Evolutionary conservation across 768 basidiomycete species (phyloP), one percentile per base, ranked within the genome.

Genomic region (Melanogaster broomeanus): DNA sequence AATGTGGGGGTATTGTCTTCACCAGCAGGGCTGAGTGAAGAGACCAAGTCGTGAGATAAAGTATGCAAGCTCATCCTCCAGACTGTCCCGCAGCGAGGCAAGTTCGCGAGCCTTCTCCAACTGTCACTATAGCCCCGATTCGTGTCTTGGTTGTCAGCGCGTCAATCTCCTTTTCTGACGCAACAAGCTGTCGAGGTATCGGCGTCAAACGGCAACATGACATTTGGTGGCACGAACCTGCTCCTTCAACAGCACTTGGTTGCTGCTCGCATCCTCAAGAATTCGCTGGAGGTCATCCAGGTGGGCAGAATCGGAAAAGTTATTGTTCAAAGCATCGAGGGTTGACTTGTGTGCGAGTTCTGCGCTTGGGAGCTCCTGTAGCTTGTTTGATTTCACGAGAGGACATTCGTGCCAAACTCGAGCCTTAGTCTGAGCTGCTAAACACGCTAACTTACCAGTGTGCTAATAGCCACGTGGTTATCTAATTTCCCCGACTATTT

Each of bases 41-140:
- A 87, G 42, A 83, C 74, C 37, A 96, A 74, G 45, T 87, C 82
- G 45, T 76, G 71, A 5, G 82, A 81, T 25, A 96, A 71, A 52
- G n/a, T 80, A 80, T 12, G 83, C 73, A 11, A 95, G 75, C 65
- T 93, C 87, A 62, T 96, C 93, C 15, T 83, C 79, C 18, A 95
- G 72, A 2, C 80, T 81, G 68, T 93, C 89, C 22, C 93, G 78
- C 30, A 87, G 70, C n/a, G 89, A 74, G 1, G 90, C 84, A 35
- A 93, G 73, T 49, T 87, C 83, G 61, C 90, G 85, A 0, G 89
- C 88, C 9, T 82, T 77, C 45, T 77, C 73, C 31, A 90, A 72
- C 30, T 85, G 75, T n/a, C 21, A 69, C 64, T 46, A 79, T 65
- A 2, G 81, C 77, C 19, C 73, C 65, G 11, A 67, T 56, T 35